Base-by-base conservation (phyloP, 2,329 filamentous ascomycete genomes). In the Trichoderma citrinoviride region DNA sequence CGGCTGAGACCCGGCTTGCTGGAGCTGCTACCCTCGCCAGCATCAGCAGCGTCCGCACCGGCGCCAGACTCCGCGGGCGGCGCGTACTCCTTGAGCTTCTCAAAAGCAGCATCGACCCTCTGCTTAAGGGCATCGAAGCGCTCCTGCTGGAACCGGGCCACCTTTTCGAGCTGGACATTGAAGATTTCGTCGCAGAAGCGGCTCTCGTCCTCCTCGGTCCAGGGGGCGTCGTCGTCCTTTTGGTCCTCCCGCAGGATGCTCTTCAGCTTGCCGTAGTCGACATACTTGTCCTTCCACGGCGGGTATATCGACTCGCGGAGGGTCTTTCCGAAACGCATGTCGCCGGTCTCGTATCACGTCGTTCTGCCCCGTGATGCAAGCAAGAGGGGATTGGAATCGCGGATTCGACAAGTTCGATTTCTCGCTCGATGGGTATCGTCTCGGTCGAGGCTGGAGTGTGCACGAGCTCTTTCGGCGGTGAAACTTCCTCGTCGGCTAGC, bases 181-280 rank as follows among this genome's bases (percentile, higher is more conserved):
- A 97, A 89, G 70, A 98, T 85, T 81, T 98, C 94, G 75, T 97
- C 92, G 74, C 94, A 95, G 78, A 99, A 99, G 41, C 85, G 86
- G 74, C 90, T 91, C 82, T 98, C 95, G 76, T 99, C 95, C 53
- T 93, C 88, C 72, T 96, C 93, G 27, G 93, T 97, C 95, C 95
- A 99, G 46, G 86, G 82, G 61, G 86, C 82, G 23, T 90, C 88
- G 55, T 87, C 83, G 27, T 83, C 83, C 66, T 77, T 77, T 67
- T 77, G 81, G 75, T 92, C 87, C 77, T 98, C 95, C 68, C 92
- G 90, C 67, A 99, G 82, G 66, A 99, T 84, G 73, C 85, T 84
- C 84, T 98, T 98, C 70, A 99, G 88, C 84, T 94, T 97, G 72
- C 85, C 81, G 78, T 99, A 99, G 81, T 98, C 93, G 75, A 99